These are phyloP conservation scores for Lipomyces kockii DNA, from an alignment of 805 yeast species.

Conservation along the genomic window DNA sequence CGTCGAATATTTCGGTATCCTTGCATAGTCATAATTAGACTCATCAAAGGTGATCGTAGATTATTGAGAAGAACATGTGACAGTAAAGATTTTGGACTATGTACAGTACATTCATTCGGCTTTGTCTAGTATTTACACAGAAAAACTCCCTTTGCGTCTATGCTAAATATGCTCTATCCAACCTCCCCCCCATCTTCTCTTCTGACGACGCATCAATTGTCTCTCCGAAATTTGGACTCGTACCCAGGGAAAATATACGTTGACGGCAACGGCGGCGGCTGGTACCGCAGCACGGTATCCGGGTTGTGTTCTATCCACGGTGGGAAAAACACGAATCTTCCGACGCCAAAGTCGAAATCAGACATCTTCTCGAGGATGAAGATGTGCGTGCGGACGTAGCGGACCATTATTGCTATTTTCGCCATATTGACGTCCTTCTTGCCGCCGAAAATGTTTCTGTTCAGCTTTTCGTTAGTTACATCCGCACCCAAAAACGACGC, in stretches of 20 bases:
- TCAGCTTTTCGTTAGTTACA: background rate
- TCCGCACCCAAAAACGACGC: too few species aligned
- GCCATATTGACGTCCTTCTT: constrained; percentile 78
- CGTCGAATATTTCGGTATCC: constrained; percentile 76
- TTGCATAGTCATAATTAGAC: constrained; percentile 54
- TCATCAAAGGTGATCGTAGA: too few species aligned
- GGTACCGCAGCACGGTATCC: constrained; percentile 35
- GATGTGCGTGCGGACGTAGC: constrained; percentile 85
- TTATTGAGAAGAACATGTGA: background rate
- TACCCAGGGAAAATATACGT: constrained; percentile 31
- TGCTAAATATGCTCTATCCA: too few species aligned
- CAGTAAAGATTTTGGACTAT: background rate
- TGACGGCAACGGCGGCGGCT: constrained; percentile 33
- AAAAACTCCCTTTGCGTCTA: background rate
- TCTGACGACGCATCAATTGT: constrained; percentile 6
- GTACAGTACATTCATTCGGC: background rate
- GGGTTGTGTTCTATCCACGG: constrained; percentile 76
- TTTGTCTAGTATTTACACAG: background rate
- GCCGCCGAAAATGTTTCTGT: constrained; percentile 79
- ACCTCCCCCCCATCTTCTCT: too few species aligned
- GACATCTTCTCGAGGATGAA: constrained; percentile 84
- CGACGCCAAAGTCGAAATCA: constrained; percentile 92
- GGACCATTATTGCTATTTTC: constrained; percentile 85
- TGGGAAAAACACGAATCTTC: constrained; percentile 81
- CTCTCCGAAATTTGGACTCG: constrained; percentile 26